Base-by-base conservation (phyloP, 192 early-diverging fungal species). In the Spinellus fusiger region DNA sequence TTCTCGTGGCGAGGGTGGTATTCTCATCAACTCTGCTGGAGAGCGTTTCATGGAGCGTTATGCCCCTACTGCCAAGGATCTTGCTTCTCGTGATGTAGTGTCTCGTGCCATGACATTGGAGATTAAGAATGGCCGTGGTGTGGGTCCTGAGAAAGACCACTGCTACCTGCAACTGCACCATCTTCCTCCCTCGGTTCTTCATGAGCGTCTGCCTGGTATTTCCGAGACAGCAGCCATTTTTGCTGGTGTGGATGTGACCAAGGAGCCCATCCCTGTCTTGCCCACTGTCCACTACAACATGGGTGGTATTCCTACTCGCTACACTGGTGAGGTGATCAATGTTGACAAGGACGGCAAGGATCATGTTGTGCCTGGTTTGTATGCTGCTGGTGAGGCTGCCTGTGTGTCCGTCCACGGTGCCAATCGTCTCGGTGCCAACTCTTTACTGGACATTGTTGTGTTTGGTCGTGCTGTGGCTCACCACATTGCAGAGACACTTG, bases 211-310 rank as follows among this genome's bases (percentile, higher is more conserved):
- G 22, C 96, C 96, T 16, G 96, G 96, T 75, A 98, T 98, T 65
- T 98, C 96, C 16, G 96, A 98, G 80, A 98, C 94, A 16, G 96
- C 96, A 44, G 92, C 92, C 58, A 96, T 98, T 71, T 98, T 98
- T 74, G 89, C 96, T 27, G 92, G 92, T 70, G 96, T 99, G 59
- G 93, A 99, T 80, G 95, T 99, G 29, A 99, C 94, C 74, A 99
- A 99, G 88, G 93, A 97, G 75, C 94, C 96, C 31, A 99, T 99
- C 70, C 96, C 96, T 8, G 94, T 98, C 44, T 83, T 98, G 40
- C 96, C 96, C 59, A 96, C 96, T 61, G 96, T 97, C 67, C 96
- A 98, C 80, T 96, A 96, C 88, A 98, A 96, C 84, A 96, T 98
- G 93, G 96, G 96, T 67, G 94, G 96, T 77, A 96, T 98, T 61